Percentiles rank a stretch among this genome's conserved stretches.
These are phyloP conservation scores for Kluyveromyces marxianus DNA, from an alignment of 1,139 yeast genomes.

Conservation along the genomic window DNA sequence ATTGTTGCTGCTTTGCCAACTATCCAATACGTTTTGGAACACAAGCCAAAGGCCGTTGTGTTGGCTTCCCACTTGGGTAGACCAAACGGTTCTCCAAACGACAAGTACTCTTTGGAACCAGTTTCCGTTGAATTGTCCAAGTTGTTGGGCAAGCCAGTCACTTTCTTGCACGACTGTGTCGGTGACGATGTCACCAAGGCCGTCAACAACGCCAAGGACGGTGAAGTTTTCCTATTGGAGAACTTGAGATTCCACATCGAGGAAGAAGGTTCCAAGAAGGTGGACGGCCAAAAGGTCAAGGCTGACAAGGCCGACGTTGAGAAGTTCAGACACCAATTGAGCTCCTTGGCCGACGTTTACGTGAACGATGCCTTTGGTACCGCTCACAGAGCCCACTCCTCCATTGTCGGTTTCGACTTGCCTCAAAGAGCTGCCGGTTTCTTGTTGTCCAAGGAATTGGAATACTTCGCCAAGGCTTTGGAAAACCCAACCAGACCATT, in stretches of 20 bases:
- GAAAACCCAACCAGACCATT: constrained; percentile 96
- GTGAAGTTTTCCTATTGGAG: constrained; percentile 69
- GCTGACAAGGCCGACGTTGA: constrained; percentile 77
- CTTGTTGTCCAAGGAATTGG: constrained; percentile 93
- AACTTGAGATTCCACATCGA: constrained; percentile 94
- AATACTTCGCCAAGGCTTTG: constrained; percentile 92
- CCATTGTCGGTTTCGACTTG: constrained; percentile 92
- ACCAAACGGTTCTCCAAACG: constrained; percentile 85
- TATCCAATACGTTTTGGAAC: constrained; percentile 82
- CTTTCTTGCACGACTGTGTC: constrained; percentile 79
- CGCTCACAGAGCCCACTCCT: constrained; percentile 98
- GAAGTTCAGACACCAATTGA: constrained; percentile 78
- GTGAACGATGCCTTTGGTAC: constrained; percentile 98
- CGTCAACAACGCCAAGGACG: constrained; percentile 60
- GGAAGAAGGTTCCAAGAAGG: constrained; percentile 91
- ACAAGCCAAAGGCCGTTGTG: constrained; percentile 80
- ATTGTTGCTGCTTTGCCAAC: constrained; percentile 98
- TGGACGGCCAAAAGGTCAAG: constrained; percentile 84
- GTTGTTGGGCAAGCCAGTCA: constrained; percentile 62
- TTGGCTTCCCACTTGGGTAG: constrained; percentile 96
- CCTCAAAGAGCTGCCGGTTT: constrained; percentile 96
- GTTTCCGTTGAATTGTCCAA: constrained; percentile 79
- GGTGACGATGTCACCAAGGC: constrained; percentile 78
- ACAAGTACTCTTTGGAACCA: constrained; percentile 84
- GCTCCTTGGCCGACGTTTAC: constrained; percentile 88